These are phyloP conservation scores for Dictyostelium firmibasis DNA, from an alignment of 78 protist genomes.

Conservation along the genomic window DNA sequence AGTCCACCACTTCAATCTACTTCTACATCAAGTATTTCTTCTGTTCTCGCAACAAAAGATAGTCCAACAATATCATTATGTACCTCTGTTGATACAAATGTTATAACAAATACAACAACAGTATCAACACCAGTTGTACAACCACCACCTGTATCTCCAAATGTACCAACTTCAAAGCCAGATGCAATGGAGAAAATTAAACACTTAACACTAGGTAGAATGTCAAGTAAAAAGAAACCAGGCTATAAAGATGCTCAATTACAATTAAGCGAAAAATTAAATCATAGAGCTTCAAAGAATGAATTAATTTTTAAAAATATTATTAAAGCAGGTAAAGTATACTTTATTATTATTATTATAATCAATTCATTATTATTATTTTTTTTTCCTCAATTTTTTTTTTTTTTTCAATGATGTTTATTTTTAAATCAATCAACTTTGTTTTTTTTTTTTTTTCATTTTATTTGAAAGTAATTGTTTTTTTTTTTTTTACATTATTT, in stretches of 20 bases:
- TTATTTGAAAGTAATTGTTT: too few species aligned
- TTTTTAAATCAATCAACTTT: not conserved
- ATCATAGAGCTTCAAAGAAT: constrained; percentile 50
- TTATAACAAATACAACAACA: not conserved
- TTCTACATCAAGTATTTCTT: not conserved
- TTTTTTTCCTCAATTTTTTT: not conserved
- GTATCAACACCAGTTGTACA: not conserved
- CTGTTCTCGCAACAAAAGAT: not conserved
- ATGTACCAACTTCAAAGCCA: not conserved
- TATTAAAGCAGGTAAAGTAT: constrained; percentile 40
- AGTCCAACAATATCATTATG: not conserved
- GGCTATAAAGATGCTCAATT: not conserved
- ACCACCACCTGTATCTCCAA: not conserved
- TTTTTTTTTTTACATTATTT: not conserved
- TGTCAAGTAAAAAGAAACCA: constrained; percentile 43
- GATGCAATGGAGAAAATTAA: constrained; percentile 32
- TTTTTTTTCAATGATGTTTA: not conserved
- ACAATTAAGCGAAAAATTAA: constrained; percentile 19
- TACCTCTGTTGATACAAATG: constrained; percentile 4
- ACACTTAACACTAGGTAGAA: constrained; percentile 50
- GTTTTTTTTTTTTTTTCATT: not conserved
- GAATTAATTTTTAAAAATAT: constrained; percentile 41
- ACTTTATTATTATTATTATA: not conserved
- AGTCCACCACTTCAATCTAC: not conserved
- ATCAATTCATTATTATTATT: too few species aligned